Evolutionary conservation across 2,329 filamentous ascomycete genomes (phyloP), one percentile per base, ranked within the genome.

Genomic region (Ustilaginoidea virens): DNA sequence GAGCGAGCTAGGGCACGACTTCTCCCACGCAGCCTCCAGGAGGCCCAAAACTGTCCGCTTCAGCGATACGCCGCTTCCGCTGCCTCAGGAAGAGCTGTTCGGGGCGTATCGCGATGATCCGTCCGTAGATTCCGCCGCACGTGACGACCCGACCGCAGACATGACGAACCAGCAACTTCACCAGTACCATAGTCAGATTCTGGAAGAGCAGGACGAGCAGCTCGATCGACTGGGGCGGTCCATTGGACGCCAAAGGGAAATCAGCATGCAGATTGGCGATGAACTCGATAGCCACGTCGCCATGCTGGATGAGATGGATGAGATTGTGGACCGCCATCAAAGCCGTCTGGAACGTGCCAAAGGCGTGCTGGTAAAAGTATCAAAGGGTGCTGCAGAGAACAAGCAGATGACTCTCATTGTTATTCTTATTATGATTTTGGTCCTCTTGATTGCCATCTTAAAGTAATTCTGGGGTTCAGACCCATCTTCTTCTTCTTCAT

Each of bases 231-330:
- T 98, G 4, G 82, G 86, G n/a, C 71, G 74, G 44, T 82, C 74
- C 33, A 94, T 98, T 41, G 70, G 80, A 4, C 72, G 90, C 22
- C 90, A 96, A 60, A 67, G 92, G 28, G 82, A 96, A 58, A 63
- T 98, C 36, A 86, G 79, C 48, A 92, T 94, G 60, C 82, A 90
- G 58, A 96, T 98, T 45, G 87, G 90, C 17, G 81, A 94, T 50
- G 90, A 98, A 62, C 65, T 98, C 20, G 90, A 96, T 43, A 78
- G 74, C 41, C 90, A 98, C 45, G 80, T 92, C 21, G 66, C 78
- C 41, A 63, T 98, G 62, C 63, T 98, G 17, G 87, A 94, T 49
- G 87, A 93, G 44, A 74, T 92, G 25, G 90, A 96, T 47, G 68
- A 69, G 25, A 68, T 77, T 13, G 80, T 86, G 6, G 85, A 93